Evolutionary conservation across 192 early-diverging fungal genomes (phyloP).

Genomic region (Podochytrium sp.): DNA sequence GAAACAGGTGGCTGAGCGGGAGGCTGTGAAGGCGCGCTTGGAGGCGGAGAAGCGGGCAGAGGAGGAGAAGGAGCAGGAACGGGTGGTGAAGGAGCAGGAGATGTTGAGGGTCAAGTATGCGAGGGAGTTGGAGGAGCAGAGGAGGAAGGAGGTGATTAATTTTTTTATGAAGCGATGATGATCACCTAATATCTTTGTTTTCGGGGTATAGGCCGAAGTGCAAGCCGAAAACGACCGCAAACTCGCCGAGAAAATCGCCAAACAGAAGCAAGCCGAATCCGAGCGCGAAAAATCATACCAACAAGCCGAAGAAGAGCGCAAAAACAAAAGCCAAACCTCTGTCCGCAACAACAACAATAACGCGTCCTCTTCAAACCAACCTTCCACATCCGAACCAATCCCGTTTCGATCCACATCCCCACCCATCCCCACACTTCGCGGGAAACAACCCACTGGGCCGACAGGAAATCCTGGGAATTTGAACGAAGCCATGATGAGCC

Average conservation of each 20-base stretch:
- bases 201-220: background rate
- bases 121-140: constrained; percentile 38
- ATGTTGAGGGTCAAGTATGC: constrained; percentile 33
- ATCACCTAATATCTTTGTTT: background rate
- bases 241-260: constrained; percentile 20
- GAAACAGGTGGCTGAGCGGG: constrained; percentile 42
- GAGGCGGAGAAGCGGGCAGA: constrained; percentile 27
- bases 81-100: constrained; percentile 43
- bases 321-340: constrained; percentile 1
- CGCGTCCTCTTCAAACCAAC: background rate
- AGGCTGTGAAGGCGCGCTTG: constrained; percentile 31
- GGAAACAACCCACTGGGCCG: too few species aligned
- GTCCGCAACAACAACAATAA: constrained; percentile 8
- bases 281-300: background rate
- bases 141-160: constrained; percentile 25
- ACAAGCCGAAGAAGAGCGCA: constrained; percentile 13
- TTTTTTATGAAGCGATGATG: background rate
- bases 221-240: constrained; percentile 23
- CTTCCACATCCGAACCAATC: background rate
- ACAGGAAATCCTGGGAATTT: too few species aligned
- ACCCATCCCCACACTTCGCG: constrained; percentile 21
- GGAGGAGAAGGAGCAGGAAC: constrained; percentile 39
- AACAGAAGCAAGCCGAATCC: constrained; percentile 4
- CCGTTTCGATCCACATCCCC: constrained; percentile 25
- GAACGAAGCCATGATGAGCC: too few species aligned